Evolutionary conservation across 495 filamentous ascomycete species (phyloP), one percentile per base, ranked within the genome.

Genomic region (Penicillium angulare): DNA sequence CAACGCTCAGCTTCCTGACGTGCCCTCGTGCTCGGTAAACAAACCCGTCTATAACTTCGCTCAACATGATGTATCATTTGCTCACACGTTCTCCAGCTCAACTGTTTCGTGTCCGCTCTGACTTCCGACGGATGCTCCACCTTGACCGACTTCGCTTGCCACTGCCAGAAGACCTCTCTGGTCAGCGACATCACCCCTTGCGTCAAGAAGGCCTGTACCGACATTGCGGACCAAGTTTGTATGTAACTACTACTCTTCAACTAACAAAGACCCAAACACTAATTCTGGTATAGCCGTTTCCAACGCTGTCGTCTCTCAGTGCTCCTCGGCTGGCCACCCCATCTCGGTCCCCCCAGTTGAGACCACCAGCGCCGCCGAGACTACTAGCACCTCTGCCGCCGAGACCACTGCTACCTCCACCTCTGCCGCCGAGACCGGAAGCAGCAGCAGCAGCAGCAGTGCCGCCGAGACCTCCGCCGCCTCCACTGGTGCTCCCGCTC

Each of bases 81-180:
- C 46, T 55, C 47, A 57, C 20, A 47, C 16, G 8, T 34, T 26
- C 39, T 41, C 38, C 40, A 78, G 75, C 47, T 78, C 16, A 54
- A 55, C 54, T 79, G 77, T 62, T 74, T 78, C 52, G 22, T 78
- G 48, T 43, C 33, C 17, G 65, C 68, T 33, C 60, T 79, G 39
- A 48, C 51, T 31, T 53, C 33, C 31, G 75, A 79, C 55, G 75
- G 75, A 46, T 79, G 77, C 64, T 54, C 63, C 13, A 15, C 27
- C 18, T 50, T 79, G 34, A 69, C 63, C 35, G 75, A 79, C 61
- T 79, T 79, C 52, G 66, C 67, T 46, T 79, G 77, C 60, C 77
- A 79, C 61, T 79, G 77, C 61, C 61, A 71, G 56, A 76, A 77
- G 57, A 55, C 70, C 36, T 42, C 56, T 7, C 66, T 79, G 21